Base-by-base conservation (phyloP, 148 eudicot species). In the Hydrangea macrophylla region DNA sequence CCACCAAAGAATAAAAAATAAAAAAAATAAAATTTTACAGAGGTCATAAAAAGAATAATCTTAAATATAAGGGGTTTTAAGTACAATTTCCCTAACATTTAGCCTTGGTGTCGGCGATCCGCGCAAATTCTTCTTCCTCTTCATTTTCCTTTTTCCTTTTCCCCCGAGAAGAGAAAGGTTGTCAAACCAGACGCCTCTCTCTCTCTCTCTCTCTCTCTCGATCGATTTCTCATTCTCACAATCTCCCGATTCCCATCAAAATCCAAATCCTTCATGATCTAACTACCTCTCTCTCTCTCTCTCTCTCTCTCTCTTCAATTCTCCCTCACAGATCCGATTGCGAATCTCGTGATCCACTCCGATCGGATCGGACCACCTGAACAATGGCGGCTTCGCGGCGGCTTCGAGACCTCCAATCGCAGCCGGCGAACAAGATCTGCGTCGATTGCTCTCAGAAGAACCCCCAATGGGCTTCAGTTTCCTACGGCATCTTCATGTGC, bases 381-480 rank as follows among this genome's bases (percentile, higher is more conserved):
- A 6, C 8, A 20, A 81, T 83, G 92, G 82, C 95, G 62, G 86
- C 98, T 32, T 80, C 98, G 30, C 74, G 89, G 2, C 84, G 96
- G 35, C 80, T 93, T 7, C 76, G 96, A 12, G 96, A 93, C 7
- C 85, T 93, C 6, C 98, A 93, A 79, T 74, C 95, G 2, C 92
- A 86, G 44, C 56, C 88, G 0, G 86, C 80, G 0, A 93, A 93
- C 89, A 88, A 78, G 78, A 72, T 65, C 78, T 88, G 92, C 78
- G 92, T 88, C 18, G 92, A 88, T 59, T 88, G 92, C 68, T 65
- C 87, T 28, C 92, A 88, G 65, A 88, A 88, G 75, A 88, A 88
- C 42, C 92, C 92, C 2, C 92, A 88, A 61, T 88, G 92, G 92
- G 92, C 92, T 0, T 88, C 92, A n/a, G 92, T 88, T 0, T 83